Conservation (phyloP, 768 basidiomycete genomes). For the Heimioporus sp. region DNA sequence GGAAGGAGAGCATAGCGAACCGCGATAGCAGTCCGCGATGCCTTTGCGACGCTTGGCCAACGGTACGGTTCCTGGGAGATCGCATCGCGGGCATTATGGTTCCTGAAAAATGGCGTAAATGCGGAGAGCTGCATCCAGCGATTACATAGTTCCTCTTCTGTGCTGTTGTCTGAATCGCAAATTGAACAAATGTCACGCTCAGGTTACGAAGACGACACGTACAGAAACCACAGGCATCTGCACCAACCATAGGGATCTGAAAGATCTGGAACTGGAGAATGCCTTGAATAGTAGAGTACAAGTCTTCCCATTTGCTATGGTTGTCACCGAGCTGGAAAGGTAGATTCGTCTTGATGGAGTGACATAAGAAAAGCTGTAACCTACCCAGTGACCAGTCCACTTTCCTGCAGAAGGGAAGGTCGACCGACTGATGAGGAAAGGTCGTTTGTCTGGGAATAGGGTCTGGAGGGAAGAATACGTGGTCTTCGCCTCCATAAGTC, state of each 20-base stretch:
- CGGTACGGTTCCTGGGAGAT: slow-evolving; percentile 72
- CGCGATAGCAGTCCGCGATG: slow-evolving; percentile 66
- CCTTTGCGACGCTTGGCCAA: slow-evolving; percentile 75
- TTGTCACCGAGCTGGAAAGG: slow-evolving; percentile 63
- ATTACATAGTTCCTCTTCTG: slow-evolving; percentile 74
- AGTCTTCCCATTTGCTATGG: slow-evolving; percentile 66
- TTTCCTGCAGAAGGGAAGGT: slow-evolving; percentile 64
- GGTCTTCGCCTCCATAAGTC: slow-evolving; percentile 64
- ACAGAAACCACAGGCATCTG: slow-evolving; percentile 49
- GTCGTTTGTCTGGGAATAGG: slow-evolving; percentile 55
- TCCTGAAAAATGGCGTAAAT: slow-evolving; percentile 76
- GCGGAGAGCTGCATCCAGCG: slow-evolving; percentile 85
- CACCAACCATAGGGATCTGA: slow-evolving; percentile 79
- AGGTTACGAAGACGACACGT: background rate
- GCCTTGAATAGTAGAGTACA: slow-evolving; percentile 69
- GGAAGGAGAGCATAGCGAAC: slow-evolving; percentile 67
- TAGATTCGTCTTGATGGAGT: slow-evolving; percentile 27
- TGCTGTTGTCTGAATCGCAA: slow-evolving; percentile 43
- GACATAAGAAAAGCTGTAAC: background rate
- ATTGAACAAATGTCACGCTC: background rate
- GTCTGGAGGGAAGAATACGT: slow-evolving; percentile 56
- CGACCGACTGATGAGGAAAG: slow-evolving; percentile 66
- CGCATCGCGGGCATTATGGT: slow-evolving; percentile 67
- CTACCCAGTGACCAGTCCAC: slow-evolving; percentile 70
- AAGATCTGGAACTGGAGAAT: slow-evolving; percentile 79